Percentiles rank a stretch among this genome's conserved stretches.
These are phyloP conservation scores for Alternaria postmessia DNA, from an alignment of 2,329 filamentous ascomycete species.

Conservation along the genomic window DNA sequence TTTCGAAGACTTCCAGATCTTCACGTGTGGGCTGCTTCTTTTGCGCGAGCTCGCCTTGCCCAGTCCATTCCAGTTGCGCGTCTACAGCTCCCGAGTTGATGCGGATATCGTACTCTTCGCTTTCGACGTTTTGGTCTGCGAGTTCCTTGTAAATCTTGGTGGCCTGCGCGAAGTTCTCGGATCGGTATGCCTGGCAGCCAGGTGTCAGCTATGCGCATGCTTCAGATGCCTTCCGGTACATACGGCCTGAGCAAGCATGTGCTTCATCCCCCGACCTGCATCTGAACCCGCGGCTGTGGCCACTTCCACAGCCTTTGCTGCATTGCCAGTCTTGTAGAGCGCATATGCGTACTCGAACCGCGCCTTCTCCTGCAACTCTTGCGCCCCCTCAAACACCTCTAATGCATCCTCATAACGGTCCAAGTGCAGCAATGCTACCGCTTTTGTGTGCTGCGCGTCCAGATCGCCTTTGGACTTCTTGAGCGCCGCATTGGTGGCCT, in stretches of 20 bases:
- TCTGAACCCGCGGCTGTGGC: constrained; percentile 50
- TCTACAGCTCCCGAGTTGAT: constrained; percentile 79
- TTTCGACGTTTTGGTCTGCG: constrained; percentile 57
- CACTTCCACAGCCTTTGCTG: constrained; percentile 68
- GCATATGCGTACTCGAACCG: constrained; percentile 78
- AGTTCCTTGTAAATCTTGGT: constrained; percentile 70
- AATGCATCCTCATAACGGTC: constrained; percentile 83
- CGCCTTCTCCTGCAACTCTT: constrained; percentile 67
- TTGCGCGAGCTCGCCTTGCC: constrained; percentile 60
- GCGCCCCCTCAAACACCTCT: constrained; percentile 69
- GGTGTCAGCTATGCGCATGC: constrained; percentile 22
- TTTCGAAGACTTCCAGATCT: constrained; percentile 79
- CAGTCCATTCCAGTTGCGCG: constrained; percentile 77
- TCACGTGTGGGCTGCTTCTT: constrained; percentile 66
- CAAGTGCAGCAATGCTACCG: constrained; percentile 79
- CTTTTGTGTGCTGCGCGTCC: constrained; percentile 72
- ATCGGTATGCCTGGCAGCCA: constrained; percentile 68
- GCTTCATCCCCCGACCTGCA: constrained; percentile 61
- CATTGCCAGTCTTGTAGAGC: constrained; percentile 79
- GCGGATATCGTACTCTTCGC: constrained; percentile 75
- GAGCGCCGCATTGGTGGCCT: constrained; percentile 65
- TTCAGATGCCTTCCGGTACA: constrained; percentile 21
- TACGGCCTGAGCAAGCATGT: constrained; percentile 70
- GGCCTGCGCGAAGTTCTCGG: constrained; percentile 75
- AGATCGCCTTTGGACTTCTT: constrained; percentile 66